A percentile compares a stretch with the other conserved stretches of the same genome.
phyloP scores from a whole-genome alignment of 2,329 filamentous ascomycete genomes.

The Fusarium clavum region DNA sequence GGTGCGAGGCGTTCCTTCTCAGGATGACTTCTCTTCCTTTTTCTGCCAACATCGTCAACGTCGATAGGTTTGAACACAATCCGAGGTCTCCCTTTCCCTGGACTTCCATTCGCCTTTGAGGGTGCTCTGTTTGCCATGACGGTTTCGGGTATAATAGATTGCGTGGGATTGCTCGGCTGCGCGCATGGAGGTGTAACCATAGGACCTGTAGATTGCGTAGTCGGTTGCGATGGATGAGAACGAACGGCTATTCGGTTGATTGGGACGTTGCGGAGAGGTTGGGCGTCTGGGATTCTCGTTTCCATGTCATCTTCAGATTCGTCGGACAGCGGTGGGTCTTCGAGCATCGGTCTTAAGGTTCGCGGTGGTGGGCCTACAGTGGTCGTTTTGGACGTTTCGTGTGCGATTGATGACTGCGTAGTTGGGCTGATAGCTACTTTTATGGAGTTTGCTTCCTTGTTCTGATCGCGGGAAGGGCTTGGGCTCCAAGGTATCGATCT shows the following conservation, averaged over 20 bases:
- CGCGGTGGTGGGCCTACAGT: conserved; percentile 18
- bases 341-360: conserved; percentile 12
- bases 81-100: conserved; percentile 36
- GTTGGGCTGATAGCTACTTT: background rate
- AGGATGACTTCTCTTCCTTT: conserved; percentile 20
- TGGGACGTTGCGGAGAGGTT: conserved; percentile 26
- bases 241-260: conserved; percentile 45
- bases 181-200: conserved; percentile 51
- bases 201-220: conserved; percentile 27
- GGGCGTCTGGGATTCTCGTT: conserved; percentile 49
- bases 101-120: background rate
- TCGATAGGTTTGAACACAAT: conserved; percentile 42
- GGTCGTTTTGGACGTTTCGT: conserved; percentile 43
- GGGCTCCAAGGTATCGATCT: conserved; percentile 36
- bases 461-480: conserved; percentile 24
- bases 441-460: background rate
- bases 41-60: conserved; percentile 34
- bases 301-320: conserved; percentile 54
- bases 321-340: conserved; percentile 33
- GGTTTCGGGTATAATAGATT: conserved; percentile 38
- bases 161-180: conserved; percentile 45
- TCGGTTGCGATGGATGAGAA: conserved; percentile 27
- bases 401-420: conserved; percentile 38
- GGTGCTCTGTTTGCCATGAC: conserved; percentile 6
- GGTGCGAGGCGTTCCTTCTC: conserved; percentile 40